Percentiles rank a stretch among this genome's conserved stretches.
These are phyloP conservation scores for Scleroderma citrinum DNA, from an alignment of 768 basidiomycete genomes.

Conservation along the genomic window DNA sequence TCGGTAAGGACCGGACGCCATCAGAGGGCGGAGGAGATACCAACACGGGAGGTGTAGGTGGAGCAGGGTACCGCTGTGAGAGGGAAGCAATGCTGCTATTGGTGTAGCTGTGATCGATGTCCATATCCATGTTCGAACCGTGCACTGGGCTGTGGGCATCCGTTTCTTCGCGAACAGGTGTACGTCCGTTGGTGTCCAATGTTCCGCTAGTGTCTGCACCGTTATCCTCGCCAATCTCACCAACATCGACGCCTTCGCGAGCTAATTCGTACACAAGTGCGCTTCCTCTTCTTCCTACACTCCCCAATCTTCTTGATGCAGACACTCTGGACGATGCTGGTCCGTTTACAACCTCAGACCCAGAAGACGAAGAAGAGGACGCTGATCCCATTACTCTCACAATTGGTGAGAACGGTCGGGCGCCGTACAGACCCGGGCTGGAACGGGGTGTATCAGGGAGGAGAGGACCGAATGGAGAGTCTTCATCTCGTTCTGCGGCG, in stretches of 20 bases:
- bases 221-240: neutral
- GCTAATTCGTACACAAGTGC: slow-evolving; percentile 13
- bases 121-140: neutral
- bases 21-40: slow-evolving; percentile 14
- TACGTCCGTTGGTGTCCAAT: neutral
- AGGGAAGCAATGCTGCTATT: slow-evolving; percentile 18
- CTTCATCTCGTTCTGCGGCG: slow-evolving; percentile 11
- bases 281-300: slow-evolving; percentile 13
- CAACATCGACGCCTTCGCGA: neutral
- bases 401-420: slow-evolving; percentile 25
- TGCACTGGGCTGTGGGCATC: neutral
- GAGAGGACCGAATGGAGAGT: slow-evolving; percentile 26
- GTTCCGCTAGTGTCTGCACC: neutral
- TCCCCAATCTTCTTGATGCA: slow-evolving; percentile 2
- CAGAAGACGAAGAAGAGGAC: slow-evolving; percentile 1
- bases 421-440: slow-evolving; percentile 21
- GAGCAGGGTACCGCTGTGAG: slow-evolving; percentile 26
- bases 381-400: slow-evolving; percentile 16
- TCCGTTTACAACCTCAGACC: slow-evolving; percentile 1
- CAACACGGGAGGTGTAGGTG: slow-evolving; percentile 23
- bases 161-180: neutral
- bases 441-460: slow-evolving; percentile 25
- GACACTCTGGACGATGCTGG: slow-evolving; percentile 11
- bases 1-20: slow-evolving; percentile 8
- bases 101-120: slow-evolving; percentile 1